phyloP scores from a whole-genome alignment of 2,329 filamentous ascomycete genomes.

The Byssochlamys sp. region DNA sequence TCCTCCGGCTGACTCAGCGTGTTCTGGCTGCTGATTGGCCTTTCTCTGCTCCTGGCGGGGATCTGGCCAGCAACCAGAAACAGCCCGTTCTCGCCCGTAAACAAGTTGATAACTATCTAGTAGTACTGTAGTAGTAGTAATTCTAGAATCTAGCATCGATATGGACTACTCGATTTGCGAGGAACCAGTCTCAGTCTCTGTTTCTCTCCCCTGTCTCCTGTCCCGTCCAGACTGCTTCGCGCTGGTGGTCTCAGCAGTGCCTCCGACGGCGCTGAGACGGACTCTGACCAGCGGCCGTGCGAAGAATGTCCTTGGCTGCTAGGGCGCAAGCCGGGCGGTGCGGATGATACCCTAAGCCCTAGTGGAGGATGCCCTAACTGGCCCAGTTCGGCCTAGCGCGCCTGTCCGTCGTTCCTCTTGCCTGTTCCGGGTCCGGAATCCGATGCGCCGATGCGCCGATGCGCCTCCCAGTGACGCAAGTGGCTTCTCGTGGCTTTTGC shows the following conservation, averaged over 20 bases:
- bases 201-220: not conserved
- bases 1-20: not conserved
- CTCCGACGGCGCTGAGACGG: conserved; percentile 1
- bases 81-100: not conserved
- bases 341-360: not conserved
- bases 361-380: not conserved
- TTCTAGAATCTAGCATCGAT: too few species aligned
- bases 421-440: not conserved
- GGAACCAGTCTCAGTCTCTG: not conserved
- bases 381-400: not conserved
- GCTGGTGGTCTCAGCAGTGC: not conserved
- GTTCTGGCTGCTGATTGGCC: not conserved
- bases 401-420: not conserved
- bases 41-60: not conserved
- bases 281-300: not conserved
- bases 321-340: not conserved
- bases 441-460: not conserved
- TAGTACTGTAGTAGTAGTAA: too few species aligned
- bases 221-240: not conserved
- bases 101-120: not conserved
- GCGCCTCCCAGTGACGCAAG: too few species aligned
- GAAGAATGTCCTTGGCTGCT: not conserved
- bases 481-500: too few species aligned
- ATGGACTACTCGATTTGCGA: too few species aligned
- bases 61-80: not conserved